Conservation (phyloP, 441 rosid genomes). For the Eutrema salsugineum region DNA sequence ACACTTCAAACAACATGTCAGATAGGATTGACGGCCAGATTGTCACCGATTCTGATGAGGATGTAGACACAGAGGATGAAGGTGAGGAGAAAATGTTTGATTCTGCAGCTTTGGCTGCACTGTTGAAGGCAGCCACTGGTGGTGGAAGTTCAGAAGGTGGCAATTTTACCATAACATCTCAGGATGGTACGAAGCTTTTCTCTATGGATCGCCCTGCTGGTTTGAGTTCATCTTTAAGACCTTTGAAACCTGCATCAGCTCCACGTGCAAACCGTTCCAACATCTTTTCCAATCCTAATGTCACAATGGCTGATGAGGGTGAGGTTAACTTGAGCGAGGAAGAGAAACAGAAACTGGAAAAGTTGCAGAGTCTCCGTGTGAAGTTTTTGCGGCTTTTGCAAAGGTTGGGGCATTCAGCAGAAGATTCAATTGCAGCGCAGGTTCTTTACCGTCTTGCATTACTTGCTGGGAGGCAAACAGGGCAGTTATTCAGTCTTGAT, state of each 20-base stretch:
- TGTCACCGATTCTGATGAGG: constrained; percentile 78
- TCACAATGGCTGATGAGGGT: constrained; percentile 39
- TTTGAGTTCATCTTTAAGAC: constrained; percentile 68
- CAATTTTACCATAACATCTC: constrained; percentile 60
- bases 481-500: constrained; percentile 71
- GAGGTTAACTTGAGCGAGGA: constrained; percentile 73
- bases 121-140: constrained; percentile 87
- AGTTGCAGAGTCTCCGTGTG: constrained; percentile 70
- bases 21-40: constrained; percentile 75
- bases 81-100: constrained; percentile 77
- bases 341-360: constrained; percentile 72
- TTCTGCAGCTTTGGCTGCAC: constrained; percentile 89
- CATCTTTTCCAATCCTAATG: constrained; percentile 45
- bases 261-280: constrained; percentile 53
- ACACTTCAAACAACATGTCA: constrained; percentile 47
- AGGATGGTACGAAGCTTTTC: constrained; percentile 87
- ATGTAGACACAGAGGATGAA: constrained; percentile 71
- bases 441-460: constrained; percentile 77
- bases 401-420: constrained; percentile 73
- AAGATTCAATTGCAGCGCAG: constrained; percentile 77
- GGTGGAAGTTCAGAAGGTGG: constrained; percentile 61
- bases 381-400: constrained; percentile 87
- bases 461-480: constrained; percentile 74
- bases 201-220: constrained; percentile 96
- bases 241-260: constrained; percentile 70